Conservation (phyloP, 306 rosid species). For the Begonia masoniana region DNA sequence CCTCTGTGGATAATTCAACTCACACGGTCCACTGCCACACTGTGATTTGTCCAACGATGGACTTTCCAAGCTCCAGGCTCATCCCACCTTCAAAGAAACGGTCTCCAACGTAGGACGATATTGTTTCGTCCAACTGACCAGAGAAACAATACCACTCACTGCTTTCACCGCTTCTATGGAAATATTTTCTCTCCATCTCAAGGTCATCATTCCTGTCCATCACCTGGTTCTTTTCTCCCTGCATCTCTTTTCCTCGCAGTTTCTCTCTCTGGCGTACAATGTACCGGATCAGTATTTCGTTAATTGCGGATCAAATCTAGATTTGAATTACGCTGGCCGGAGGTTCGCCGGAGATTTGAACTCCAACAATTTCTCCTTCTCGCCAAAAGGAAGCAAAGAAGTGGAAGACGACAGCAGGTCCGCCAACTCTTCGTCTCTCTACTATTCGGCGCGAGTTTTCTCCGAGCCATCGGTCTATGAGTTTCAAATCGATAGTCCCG, state of each 20-base stretch:
- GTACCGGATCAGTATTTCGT: slow-evolving; percentile 16
- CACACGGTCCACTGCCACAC: no score
- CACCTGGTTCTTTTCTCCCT: not conserved
- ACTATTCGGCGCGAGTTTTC: slow-evolving; percentile 22
- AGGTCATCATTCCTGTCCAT: no score
- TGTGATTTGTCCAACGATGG: no score
- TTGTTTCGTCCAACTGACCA: no score
- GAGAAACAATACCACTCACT: no score
- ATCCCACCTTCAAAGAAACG: no score
- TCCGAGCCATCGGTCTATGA: slow-evolving; percentile 10
- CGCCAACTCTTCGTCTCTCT: slow-evolving; percentile 4
- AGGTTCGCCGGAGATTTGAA: slow-evolving; percentile 22
- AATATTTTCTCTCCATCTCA: no score
- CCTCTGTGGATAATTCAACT: no score
- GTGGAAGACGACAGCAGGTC: not conserved
- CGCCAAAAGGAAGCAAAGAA: not conserved
- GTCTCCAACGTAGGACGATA: no score
- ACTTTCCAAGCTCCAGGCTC: no score
- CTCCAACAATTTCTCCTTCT: slow-evolving; percentile 1
- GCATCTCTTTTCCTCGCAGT: slow-evolving; percentile 5
- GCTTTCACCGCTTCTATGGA: no score
- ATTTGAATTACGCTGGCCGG: not conserved
- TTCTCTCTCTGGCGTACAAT: slow-evolving; percentile 12
- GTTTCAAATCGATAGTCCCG: slow-evolving; percentile 6
- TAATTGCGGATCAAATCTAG: slow-evolving; percentile 20